Base-by-base conservation (phyloP, 2,329 filamentous ascomycete species). In the Emydomyces testavorans region DNA sequence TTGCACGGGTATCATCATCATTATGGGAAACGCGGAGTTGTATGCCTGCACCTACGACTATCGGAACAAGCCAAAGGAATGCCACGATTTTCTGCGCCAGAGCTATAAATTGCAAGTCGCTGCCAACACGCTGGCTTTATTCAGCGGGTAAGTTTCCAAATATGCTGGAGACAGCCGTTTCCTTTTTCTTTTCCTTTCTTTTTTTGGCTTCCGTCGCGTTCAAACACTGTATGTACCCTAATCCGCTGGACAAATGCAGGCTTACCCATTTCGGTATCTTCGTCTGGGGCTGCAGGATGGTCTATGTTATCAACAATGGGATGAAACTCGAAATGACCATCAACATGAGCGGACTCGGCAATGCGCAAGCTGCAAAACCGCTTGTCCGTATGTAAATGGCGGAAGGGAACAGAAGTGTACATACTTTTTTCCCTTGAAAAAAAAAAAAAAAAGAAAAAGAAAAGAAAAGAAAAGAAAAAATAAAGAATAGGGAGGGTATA, bases 281-380 rank as follows among this genome's bases (percentile, higher is more conserved):
- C 15, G 47, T 49, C 34, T 49, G 47, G 47, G 47, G 40, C 47
- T 49, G 47, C 35, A 35, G 18, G 28, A 40, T 40, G 29, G 41
- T 45, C n/a, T 29, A 49, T n/a, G 24, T 20, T 10, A 10, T 45
- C n/a, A 49, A 49, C 18, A 32, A 13, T 7, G 6, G 8, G 15
- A 24, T n/a, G 32, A 44, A 26, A 16, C 35, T 44, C 35, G 39
- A 44, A 40, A 41, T 49, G 23, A 32, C 47, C 11, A 38, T 49
- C 26, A 45, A 49, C 18, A 8, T 39, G 18, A 34, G 18, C 29
- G 39, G 36, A 4, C 8, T 49, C 15, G n/a, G 20, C 18, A 20
- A 10, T 18, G 7, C 7, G 7, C 29, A 35, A 24, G 43, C 8
- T 28, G 10, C n/a, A 31, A n/a, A 23, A 29, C 43, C 34, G 26